phyloP scores from a whole-genome alignment of 495 filamentous ascomycete species.

The Tuber magnatum region DNA sequence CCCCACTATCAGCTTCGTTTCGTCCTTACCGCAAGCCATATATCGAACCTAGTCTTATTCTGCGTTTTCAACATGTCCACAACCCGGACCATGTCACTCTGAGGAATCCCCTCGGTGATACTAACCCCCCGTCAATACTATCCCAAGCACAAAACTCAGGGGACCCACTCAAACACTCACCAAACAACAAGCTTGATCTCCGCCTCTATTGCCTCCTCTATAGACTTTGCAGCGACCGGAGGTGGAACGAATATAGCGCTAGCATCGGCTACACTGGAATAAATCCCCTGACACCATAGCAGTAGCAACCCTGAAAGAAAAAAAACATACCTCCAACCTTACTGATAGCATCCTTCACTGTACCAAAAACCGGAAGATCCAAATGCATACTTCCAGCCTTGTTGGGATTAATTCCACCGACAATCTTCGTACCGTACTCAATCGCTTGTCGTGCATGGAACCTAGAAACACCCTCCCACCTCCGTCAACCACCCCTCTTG shows the following conservation, averaged over 20 bases:
- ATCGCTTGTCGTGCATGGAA: conserved; percentile 98
- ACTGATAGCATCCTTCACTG: conserved; percentile 81
- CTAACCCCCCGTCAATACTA: neutral
- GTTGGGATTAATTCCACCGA: conserved; percentile 93
- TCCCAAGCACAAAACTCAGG: conserved; percentile 27
- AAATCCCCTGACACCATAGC: neutral
- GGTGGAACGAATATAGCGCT: conserved; percentile 97
- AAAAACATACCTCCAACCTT: conserved; percentile 56
- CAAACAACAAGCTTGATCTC: conserved; percentile 91
- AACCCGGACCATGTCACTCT: conserved; percentile 93
- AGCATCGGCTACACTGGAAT: conserved; percentile 25
- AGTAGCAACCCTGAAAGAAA: neutral
- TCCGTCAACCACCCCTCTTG: conserved; percentile 12
- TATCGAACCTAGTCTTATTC: conserved; percentile 66
- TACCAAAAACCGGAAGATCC: conserved; percentile 86
- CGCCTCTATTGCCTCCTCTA: conserved; percentile 90
- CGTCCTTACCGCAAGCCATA: neutral
- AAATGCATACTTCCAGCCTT: conserved; percentile 89
- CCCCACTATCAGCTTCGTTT: neutral
- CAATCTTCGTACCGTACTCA: conserved; percentile 94
- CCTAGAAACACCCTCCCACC: conserved; percentile 45
- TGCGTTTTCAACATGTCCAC: conserved; percentile 97
- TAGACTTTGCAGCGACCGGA: conserved; percentile 83
- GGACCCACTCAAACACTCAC: conserved; percentile 43
- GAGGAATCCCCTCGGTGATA: conserved; percentile 76